Evolutionary conservation across 148 eudicot species (phyloP), one percentile per base, ranked within the genome.

Genomic region (Arctostaphylos glauca): DNA sequence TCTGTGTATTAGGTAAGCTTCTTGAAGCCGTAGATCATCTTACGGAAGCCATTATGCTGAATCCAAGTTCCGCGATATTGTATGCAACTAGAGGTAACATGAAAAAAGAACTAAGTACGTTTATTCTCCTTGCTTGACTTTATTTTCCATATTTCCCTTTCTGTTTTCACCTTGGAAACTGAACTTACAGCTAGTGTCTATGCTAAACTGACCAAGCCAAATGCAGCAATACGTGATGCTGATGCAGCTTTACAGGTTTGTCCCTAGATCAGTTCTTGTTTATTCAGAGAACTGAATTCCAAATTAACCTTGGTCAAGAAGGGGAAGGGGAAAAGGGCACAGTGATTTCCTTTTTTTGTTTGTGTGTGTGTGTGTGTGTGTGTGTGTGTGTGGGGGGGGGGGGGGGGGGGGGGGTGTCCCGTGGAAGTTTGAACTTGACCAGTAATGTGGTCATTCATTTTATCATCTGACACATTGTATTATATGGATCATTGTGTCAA

Each of bases 151-250:
- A 46, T 73, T 73, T 19, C 62, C 15, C 41, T 52, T 67, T 74
- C 48, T 80, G 77, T 81, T 77, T 55, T 67, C 56, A 62, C 41
- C 73, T 49, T 81, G 58, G 46, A 68, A 64, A 80, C 70, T 74
- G 83, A 48, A 54, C 41, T 75, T 86, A 47, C 91, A 93, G 96
- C 90, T 81, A 86, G 81, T 82, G 91, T 86, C 2, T 89, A 74
- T 82, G 85, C 90, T 52, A 89, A 90, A 79, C 81, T 90, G 85
- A 87, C 85, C 85, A 93, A 88, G 81, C 96, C 96, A 80, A 93
- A 90, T 87, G 96, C 96, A 70, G 91, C 94, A 41, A 87, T 90
- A 54, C 90, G 88, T 60, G 94, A 93, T 88, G 90, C 94, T 31
- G 86, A 86, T 84, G 93, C 94, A 38, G 96, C 96, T 81, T 86